Conservation (phyloP, 768 basidiomycete species). For the Pisolithus albus region DNA sequence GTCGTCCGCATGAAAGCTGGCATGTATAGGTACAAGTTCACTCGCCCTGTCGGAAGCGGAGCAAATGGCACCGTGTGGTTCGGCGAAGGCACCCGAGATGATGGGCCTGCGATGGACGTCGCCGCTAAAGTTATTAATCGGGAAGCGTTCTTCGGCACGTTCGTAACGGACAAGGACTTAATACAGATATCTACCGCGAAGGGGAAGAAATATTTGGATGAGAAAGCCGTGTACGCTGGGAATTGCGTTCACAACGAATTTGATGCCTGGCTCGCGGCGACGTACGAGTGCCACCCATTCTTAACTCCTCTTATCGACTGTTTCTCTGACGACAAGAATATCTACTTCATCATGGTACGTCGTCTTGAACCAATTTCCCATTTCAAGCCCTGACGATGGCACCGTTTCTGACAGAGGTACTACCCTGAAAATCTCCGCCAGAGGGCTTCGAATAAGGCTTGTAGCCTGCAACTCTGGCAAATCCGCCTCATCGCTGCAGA, state of each 20-base stretch:
- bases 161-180: background rate
- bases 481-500: conserved; percentile 11
- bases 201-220: background rate
- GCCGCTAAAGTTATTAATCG: conserved; percentile 9
- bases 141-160: background rate
- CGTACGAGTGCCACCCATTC: conserved; percentile 3
- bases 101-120: conserved; percentile 5
- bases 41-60: conserved; percentile 3
- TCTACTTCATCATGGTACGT: conserved; percentile 12
- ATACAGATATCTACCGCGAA: background rate
- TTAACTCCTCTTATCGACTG: conserved; percentile 8
- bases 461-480: conserved; percentile 5
- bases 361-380: background rate
- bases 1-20: background rate
- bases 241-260: background rate
- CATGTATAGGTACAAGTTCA: background rate
- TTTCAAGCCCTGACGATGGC: background rate
- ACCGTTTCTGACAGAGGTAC: conserved; percentile 2
- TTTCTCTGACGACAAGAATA: conserved; percentile 7
- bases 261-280: background rate
- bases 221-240: background rate
- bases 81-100: background rate
- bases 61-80: conserved; percentile 7
- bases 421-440: conserved; percentile 8
- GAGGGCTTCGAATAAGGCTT: background rate